phyloP scores from a whole-genome alignment of 164 flowering plant species.

The Stephania japonica region DNA sequence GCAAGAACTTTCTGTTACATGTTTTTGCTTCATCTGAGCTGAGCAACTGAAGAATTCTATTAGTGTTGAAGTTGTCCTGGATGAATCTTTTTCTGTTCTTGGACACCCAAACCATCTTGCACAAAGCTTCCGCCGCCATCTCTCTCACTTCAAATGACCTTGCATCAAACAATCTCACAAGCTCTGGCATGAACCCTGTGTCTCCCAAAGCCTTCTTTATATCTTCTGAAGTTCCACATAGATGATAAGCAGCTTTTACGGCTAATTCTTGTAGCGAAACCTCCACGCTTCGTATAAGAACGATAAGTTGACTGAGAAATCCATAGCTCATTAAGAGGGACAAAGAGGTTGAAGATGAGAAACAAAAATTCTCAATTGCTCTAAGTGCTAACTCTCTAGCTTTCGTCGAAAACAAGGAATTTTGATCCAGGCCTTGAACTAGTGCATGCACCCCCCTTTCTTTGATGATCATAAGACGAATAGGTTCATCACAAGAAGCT shows the following conservation, averaged over 20 bases:
- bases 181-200: constrained; percentile 67
- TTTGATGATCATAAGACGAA: constrained; percentile 34
- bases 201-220: constrained; percentile 72
- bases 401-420: constrained; percentile 37
- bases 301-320: constrained; percentile 51
- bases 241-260: constrained; percentile 43
- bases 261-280: constrained; percentile 63
- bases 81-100: constrained; percentile 55
- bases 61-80: constrained; percentile 51
- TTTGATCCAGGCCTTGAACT: constrained; percentile 47
- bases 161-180: constrained; percentile 57
- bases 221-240: constrained; percentile 59
- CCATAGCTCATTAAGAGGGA: constrained; percentile 34
- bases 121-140: constrained; percentile 71
- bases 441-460: constrained; percentile 61
- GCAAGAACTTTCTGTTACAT: constrained; percentile 52
- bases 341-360: constrained; percentile 28
- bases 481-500: constrained; percentile 47
- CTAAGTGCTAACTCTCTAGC: constrained; percentile 44
- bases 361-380: constrained; percentile 59
- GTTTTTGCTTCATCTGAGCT: constrained; percentile 50
- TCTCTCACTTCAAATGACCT: constrained; percentile 64
- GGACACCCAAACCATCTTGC: constrained; percentile 43
- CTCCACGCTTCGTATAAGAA: constrained; percentile 49
- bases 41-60: constrained; percentile 46